Base-by-base conservation (phyloP, 306 rosid species). In the Cicer bijugum region DNA sequence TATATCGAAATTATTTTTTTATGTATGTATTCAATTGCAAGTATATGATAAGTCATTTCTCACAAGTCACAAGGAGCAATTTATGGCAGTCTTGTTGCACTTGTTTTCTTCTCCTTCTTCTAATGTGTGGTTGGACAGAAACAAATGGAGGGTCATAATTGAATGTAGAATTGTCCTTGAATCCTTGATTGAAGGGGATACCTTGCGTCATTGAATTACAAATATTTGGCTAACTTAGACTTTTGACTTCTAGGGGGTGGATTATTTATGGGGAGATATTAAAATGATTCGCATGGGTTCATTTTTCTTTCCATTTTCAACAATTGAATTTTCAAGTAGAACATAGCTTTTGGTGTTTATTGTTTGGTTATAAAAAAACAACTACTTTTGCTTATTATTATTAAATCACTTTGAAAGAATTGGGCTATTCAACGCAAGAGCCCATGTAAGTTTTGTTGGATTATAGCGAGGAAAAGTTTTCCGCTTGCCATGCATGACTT, bases 131-230 rank as follows among this genome's bases (percentile, higher is more conserved):
- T 69, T 33, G 76, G 60, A 51, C 17, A 67, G 20, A 53, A 52
- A 75, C 58, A 75, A 69, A 80, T 75, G 77, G 69, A 76, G 69
- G 17, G 44, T 9, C 77, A 61, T 52, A 52, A 46, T 68, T 74
- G 72, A 38, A 68, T 60, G 67, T 67, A 42, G 72, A 80, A 48
- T 69, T 61, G 73, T 77, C 81, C 77, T 75, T 81, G 77, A 75
- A 68, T 77, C 81, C 77, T 75, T 81, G 77, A 75, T 62, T 81
- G 77, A 75, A 81, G 73, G 84, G 73, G 40, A 17, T 62, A 9
- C 67, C 60, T 61, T 69, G 55, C 81, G 55, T 81, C 80, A 75
- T 81, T 75, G 61, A 75, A 59, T 40, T 47, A 52, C 11, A 80
- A 68, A 75, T 61, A 62, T 80, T 51, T 80, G 62, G 61, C 77